Base-by-base conservation (phyloP, 352 stramenopile genomes). In the Phytophthora uliginosa region DNA sequence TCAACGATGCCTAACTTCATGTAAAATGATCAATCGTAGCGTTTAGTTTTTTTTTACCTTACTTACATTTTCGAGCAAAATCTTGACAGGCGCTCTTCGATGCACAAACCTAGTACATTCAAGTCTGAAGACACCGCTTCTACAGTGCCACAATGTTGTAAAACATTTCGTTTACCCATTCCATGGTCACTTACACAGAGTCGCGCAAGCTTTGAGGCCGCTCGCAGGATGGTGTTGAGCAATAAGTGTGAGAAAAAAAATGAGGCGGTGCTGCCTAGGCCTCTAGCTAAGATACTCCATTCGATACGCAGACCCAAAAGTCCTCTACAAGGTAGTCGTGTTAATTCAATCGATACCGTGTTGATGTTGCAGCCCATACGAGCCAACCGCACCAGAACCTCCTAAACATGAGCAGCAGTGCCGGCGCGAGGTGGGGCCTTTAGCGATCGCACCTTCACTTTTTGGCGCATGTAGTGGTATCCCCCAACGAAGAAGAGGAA, bases 401-500 rank as follows among this genome's bases (percentile, higher is more conserved):
- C 28, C 28, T 71, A 79, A 45, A 79, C 63, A 34, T 66, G 63
- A 57, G 69, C 63, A 24, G 68, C 50, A 24, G 59, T 74, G 13
- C 63, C 59, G 54, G 33, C 54, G 31, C 20, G 47, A n/a, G 36
- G 26, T 18, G 73, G 63, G 13, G 48, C 40, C 50, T 65, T 61
- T 0, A 83, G 42, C 15, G 72, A 69, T 36, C 48, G 33, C 57
- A 77, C 67, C 53, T 82, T 69, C 24, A 77, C 24, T n/a, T 20
- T n/a, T 65, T 76, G 76, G 33, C 59, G 69, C n/a, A 71, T 42
- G 38, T 66, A 64, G 57, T 86, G 59, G 47, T 68, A 81, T 6
- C 59, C 47, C 7, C 67, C 62, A 17, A 78, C 67, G 54, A 86
- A 84, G 62, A 86, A 81, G 52, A 92, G 51, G 53, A 83, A 66